Conservation (phyloP, 768 basidiomycete genomes). For the Naematelia aurantialba region DNA sequence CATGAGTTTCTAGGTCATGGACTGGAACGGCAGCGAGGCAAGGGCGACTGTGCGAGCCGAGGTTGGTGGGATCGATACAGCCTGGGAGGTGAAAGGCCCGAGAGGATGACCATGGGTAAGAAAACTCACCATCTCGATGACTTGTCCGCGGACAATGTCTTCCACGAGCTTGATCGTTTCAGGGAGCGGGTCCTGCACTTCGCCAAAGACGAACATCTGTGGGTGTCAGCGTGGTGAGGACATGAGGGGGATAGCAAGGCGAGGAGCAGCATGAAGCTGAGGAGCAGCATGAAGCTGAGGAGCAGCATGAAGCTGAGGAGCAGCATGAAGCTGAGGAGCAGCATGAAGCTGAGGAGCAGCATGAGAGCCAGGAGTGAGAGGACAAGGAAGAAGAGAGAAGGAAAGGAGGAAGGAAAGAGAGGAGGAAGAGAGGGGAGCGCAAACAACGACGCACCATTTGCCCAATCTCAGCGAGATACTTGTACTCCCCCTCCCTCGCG, state of each 20-base stretch:
- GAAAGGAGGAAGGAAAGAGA: background rate
- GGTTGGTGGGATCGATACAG: constrained; percentile 1
- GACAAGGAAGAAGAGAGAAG: too few relatives aligned
- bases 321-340: too few relatives aligned
- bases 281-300: too few relatives aligned
- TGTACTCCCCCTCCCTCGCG: constrained; percentile 57
- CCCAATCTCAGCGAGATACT: constrained; percentile 85
- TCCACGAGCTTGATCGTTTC: constrained; percentile 93
- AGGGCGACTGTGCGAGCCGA: too few relatives aligned
- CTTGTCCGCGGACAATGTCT: constrained; percentile 83
- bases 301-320: too few relatives aligned
- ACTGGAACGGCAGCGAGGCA: background rate
- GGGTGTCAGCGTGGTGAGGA: too few relatives aligned
- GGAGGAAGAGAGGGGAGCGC: background rate
- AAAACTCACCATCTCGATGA: constrained; percentile 76
- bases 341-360: too few relatives aligned
- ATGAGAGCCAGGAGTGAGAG: too few relatives aligned
- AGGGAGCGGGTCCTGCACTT: constrained; percentile 80
- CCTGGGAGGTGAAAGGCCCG: background rate
- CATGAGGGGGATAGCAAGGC: too few relatives aligned
- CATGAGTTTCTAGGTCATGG: background rate
- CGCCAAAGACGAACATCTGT: constrained; percentile 96
- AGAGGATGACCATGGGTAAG: background rate
- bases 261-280: too few relatives aligned
- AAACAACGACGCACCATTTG: constrained; percentile 66